phyloP scores from a whole-genome alignment of 108 stramenopile genomes.

The Seminavis robusta region DNA sequence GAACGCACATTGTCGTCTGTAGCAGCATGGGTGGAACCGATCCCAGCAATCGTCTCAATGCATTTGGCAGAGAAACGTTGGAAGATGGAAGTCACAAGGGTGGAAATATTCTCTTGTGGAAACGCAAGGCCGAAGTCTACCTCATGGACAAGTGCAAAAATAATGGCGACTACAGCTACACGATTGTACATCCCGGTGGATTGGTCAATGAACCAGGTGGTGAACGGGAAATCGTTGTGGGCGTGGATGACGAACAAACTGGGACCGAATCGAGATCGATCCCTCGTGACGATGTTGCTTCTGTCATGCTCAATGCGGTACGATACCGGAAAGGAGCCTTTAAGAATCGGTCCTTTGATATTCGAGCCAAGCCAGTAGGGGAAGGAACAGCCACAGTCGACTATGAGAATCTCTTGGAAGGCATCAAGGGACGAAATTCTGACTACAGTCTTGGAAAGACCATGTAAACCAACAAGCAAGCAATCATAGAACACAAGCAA shows the following conservation, averaged over 20 bases:
- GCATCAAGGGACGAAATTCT: constrained; percentile 40
- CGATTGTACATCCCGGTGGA: constrained; percentile 90
- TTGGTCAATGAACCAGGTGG: constrained; percentile 59
- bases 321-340: no score
- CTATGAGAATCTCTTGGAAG: constrained; percentile 19
- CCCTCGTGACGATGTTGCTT: constrained; percentile 70
- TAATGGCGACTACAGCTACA: no score
- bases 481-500: no score
- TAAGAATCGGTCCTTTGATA: constrained; percentile 49
- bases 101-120: constrained; percentile 91
- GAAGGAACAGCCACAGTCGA: constrained; percentile 38
- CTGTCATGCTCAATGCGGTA: no score
- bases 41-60: constrained; percentile 82
- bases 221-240: constrained; percentile 57
- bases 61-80: constrained; percentile 60
- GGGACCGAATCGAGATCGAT: constrained; percentile 51
- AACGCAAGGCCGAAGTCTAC: constrained; percentile 83
- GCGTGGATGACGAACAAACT: constrained; percentile 74
- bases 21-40: constrained; percentile 91
- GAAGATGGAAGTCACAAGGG: constrained; percentile 44
- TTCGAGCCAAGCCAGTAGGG: constrained; percentile 34
- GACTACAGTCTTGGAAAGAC: constrained; percentile 50
- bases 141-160: no score
- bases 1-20: constrained; percentile 67
- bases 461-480: no score